A percentile compares a stretch with the other conserved stretches of the same genome.
These are phyloP conservation scores for Ceratocystis destructans DNA, from an alignment of 2,329 filamentous ascomycete species.

Conservation along the genomic window DNA sequence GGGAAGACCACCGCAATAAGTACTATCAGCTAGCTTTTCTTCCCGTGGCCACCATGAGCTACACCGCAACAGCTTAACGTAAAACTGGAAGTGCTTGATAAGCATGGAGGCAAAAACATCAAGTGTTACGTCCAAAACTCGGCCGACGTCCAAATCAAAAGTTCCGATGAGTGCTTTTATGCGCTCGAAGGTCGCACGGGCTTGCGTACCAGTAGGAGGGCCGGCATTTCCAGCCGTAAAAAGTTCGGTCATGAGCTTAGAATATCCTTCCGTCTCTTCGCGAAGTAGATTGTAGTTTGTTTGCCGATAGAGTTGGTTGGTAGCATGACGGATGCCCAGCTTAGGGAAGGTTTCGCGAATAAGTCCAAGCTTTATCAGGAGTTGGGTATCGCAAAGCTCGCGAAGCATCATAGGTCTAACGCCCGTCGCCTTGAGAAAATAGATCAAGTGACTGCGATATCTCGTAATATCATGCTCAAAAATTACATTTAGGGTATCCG, in stretches of 20 bases:
- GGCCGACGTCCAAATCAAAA: slow-evolving; percentile 90
- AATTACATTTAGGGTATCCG: slow-evolving; percentile 70
- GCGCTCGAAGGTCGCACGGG: slow-evolving; percentile 75
- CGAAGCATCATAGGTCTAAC: slow-evolving; percentile 63
- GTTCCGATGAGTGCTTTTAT: slow-evolving; percentile 92
- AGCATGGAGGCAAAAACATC: slow-evolving; percentile 90
- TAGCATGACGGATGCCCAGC: slow-evolving; percentile 76
- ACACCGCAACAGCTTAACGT: slow-evolving; percentile 76
- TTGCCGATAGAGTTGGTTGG: slow-evolving; percentile 85
- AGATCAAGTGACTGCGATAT: slow-evolving; percentile 40
- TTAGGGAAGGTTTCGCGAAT: slow-evolving; percentile 74
- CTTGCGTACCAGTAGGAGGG: slow-evolving; percentile 58
- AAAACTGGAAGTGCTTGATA: slow-evolving; percentile 86
- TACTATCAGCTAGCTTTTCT: slow-evolving; percentile 26
- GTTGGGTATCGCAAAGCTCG: slow-evolving; percentile 62
- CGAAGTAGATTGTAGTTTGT: slow-evolving; percentile 92
- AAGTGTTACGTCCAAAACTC: slow-evolving; percentile 84
- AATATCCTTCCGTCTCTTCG: slow-evolving; percentile 93
- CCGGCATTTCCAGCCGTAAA: slow-evolving; percentile 74
- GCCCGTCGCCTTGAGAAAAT: slow-evolving; percentile 57
- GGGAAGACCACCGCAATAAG: slow-evolving; percentile 55
- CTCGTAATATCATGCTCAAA: slow-evolving; percentile 52
- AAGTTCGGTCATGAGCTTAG: slow-evolving; percentile 88
- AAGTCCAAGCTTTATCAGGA: slow-evolving; percentile 63
- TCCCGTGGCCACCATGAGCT: slow-evolving; percentile 95